Evolutionary conservation across 257 asterid genomes (phyloP), one percentile per base, ranked within the genome.

Genomic region (Agastache rugosa): DNA sequence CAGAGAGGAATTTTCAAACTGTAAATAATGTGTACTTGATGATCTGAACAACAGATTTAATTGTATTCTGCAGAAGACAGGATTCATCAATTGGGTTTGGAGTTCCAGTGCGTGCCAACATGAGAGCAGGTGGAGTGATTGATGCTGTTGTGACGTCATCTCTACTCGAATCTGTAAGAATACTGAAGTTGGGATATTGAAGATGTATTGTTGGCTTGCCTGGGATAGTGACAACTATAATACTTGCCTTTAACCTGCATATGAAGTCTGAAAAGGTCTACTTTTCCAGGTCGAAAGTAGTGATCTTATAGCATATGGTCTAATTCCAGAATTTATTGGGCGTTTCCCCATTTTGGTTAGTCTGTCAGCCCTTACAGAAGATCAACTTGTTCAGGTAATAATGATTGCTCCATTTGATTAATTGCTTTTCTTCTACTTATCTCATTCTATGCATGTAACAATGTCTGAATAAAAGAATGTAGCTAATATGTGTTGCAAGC

Each of bases 1-100:
- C 44, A 37, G 34, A 44, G 31, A 29, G 19, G 17, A 16, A 14
- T 15, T 69, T 63, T 31, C 60, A 72, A 70, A 39, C 12, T 39
- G 44, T 39, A 39, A 39, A 39, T 39, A 39, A 8, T 8, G 44
- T 27, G 61, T 50, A 69, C 20, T 72, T 71, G 55, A 73, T 31
- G 27, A 64, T 72, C 53, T 66, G 56, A 60, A 51, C 41, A 20
- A 51, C 12, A 4, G 16, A 67, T 73, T 56, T 61, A 39, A 65
- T 37, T 71, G 37, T 70, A 62, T 71, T 82, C 72, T 77, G 53
- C 76, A 93, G 98, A 81, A 91, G 95, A 77, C 97, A 93, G 83
- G 97, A 93, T 84, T 90, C 96, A 6, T 93, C 98, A 47, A 93
- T 93, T 67, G 98, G 98, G 72, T 93, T 93, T 81, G 97, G 98